These are phyloP conservation scores for Xenosphaeropsis pyriputrescens DNA, from an alignment of 2,329 filamentous ascomycete genomes.

Conservation along the genomic window DNA sequence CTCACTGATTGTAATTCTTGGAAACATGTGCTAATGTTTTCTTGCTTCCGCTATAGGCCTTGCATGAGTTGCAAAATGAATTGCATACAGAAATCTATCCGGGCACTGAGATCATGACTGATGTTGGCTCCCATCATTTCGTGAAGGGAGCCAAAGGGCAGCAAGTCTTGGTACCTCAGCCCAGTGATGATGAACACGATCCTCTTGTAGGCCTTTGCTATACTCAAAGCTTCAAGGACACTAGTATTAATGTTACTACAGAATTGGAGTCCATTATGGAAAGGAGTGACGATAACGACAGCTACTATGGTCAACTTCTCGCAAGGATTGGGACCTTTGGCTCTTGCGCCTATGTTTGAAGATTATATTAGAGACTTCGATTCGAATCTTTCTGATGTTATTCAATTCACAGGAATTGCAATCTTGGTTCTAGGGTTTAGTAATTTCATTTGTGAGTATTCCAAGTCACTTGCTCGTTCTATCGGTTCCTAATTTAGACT, in stretches of 20 bases:
- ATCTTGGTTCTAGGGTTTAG: constrained; percentile 32
- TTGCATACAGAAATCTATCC: constrained; percentile 16
- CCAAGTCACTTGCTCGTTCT: not conserved
- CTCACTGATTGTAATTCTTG: not conserved
- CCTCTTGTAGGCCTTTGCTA: constrained; percentile 20
- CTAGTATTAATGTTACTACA: not conserved
- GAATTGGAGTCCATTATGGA: constrained; percentile 32
- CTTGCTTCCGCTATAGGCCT: constrained; percentile 4
- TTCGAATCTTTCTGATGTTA: constrained; percentile 32
- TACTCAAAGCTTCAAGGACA: no score
- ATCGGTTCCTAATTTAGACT: no score
- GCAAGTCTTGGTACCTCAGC: constrained; percentile 32
- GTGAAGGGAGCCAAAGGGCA: constrained; percentile 32
- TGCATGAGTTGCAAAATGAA: constrained; percentile 14
- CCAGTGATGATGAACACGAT: constrained; percentile 30
- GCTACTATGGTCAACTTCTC: constrained; percentile 24
- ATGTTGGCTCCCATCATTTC: constrained; percentile 48
- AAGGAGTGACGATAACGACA: constrained; percentile 20
- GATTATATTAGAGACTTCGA: constrained; percentile 40
- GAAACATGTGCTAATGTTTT: not conserved
- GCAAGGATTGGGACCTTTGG: constrained; percentile 25
- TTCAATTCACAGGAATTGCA: constrained; percentile 31
- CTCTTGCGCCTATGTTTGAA: constrained; percentile 38
- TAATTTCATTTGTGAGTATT: constrained; percentile 30
- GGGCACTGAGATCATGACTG: constrained; percentile 23